Conservation (phyloP, 768 basidiomycete species). For the Kwoniella sp. region DNA sequence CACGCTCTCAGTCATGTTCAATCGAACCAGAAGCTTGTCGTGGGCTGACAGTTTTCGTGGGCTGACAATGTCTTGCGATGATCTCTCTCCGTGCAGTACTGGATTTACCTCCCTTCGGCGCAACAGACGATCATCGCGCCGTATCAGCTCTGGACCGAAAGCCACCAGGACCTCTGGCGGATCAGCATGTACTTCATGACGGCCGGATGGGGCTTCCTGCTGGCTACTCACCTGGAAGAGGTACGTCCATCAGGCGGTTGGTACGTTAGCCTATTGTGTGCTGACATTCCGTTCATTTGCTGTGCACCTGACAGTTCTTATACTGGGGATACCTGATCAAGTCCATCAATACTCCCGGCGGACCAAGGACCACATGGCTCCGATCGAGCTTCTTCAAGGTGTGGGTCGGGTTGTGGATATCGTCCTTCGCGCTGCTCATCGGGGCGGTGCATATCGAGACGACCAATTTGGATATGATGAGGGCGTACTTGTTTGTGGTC, state of each 20-base stretch:
- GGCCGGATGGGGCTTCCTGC: slow-evolving; percentile 39
- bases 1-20: not conserved
- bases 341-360: slow-evolving; percentile 31
- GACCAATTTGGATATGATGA: slow-evolving; percentile 38
- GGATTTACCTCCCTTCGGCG: slow-evolving; percentile 19
- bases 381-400: slow-evolving; percentile 36
- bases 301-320: slow-evolving; percentile 33
- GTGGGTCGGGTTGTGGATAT: slow-evolving; percentile 27
- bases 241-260: slow-evolving; percentile 26
- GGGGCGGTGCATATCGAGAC: slow-evolving; percentile 39
- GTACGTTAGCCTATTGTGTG: not conserved
- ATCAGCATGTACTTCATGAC: slow-evolving; percentile 27
- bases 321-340: slow-evolving; percentile 45
- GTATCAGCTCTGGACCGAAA: slow-evolving; percentile 36
- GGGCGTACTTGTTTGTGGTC: slow-evolving; percentile 36
- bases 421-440: slow-evolving; percentile 25
- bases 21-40: no score
- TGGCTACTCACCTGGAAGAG: slow-evolving; percentile 44
- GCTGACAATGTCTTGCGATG: not conserved
- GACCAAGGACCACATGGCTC: slow-evolving; percentile 31
- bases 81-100: slow-evolving; percentile 29
- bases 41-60: not conserved
- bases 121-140: slow-evolving; percentile 28
- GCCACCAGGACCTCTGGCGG: slow-evolving; percentile 22
- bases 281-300: not conserved